Evolutionary conservation across 169 alveolate species (phyloP).

Genomic region (Plasmodium relictum): DNA sequence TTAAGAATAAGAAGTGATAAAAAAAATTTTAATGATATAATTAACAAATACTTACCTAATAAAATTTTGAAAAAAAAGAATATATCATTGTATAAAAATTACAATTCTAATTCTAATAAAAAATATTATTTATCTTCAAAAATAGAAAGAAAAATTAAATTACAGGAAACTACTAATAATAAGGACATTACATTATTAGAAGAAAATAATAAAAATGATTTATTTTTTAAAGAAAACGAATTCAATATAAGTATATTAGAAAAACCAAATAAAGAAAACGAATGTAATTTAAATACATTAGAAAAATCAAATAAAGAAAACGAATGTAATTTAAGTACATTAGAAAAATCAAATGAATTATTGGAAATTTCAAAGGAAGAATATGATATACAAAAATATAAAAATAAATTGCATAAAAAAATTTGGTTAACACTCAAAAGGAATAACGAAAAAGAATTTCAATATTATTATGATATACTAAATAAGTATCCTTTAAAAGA

Average conservation of each 20-base stretch:
- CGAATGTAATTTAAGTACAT: background rate
- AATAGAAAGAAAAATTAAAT: constrained; percentile 16
- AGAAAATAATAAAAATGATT: background rate
- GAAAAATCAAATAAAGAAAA: background rate
- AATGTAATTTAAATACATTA: background rate
- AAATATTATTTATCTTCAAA: constrained; percentile 35
- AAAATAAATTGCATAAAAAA: constrained; percentile 59
- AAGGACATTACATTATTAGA: background rate
- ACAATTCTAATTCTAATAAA: background rate
- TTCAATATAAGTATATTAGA: background rate
- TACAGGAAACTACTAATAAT: background rate
- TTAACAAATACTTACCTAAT: constrained; percentile 53
- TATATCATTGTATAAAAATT: background rate
- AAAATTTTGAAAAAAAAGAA: constrained; percentile 13
- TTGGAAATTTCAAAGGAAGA: constrained; percentile 59
- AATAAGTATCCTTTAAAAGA: constrained; percentile 45
- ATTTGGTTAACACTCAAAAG: constrained; percentile 38
- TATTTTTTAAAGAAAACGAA: background rate
- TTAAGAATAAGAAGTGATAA: constrained; percentile 41
- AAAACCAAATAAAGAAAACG: background rate
- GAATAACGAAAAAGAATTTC: constrained; percentile 57
- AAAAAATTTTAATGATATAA: constrained; percentile 59
- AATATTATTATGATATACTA: constrained; percentile 13
- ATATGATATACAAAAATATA: constrained; percentile 52
- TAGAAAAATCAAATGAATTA: background rate